phyloP scores from a whole-genome alignment of 2,329 filamentous ascomycete genomes.

The Colletotrichum sojae region DNA sequence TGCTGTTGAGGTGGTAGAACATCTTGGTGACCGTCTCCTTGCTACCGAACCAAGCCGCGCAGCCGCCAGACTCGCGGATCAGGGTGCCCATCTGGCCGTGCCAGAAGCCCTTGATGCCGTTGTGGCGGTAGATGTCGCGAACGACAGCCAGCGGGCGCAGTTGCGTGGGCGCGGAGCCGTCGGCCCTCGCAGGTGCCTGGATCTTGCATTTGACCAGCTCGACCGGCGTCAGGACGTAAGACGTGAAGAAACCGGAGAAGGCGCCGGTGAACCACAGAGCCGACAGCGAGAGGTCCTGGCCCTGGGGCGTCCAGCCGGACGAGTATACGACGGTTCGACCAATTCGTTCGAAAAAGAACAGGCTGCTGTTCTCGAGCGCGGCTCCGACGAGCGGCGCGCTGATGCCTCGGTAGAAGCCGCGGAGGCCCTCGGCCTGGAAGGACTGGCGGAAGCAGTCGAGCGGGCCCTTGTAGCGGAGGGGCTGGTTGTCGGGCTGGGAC shows the following conservation, averaged over 20 bases:
- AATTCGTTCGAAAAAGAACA: constrained; percentile 92
- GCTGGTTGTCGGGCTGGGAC: constrained; percentile 89
- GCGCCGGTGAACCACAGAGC: constrained; percentile 86
- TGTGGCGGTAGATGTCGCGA: constrained; percentile 82
- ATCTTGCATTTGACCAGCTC: constrained; percentile 99
- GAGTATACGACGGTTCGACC: constrained; percentile 76
- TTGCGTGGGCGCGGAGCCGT: constrained; percentile 60
- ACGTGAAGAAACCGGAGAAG: constrained; percentile 89
- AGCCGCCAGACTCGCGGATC: constrained; percentile 93
- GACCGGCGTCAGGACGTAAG: constrained; percentile 91
- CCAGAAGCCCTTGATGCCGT: constrained; percentile 92
- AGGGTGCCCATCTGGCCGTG: constrained; percentile 93
- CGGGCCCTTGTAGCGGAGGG: constrained; percentile 86
- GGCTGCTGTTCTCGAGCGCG: constrained; percentile 89
- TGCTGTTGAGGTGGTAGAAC: constrained; percentile 73
- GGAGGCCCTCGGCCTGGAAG: constrained; percentile 81
- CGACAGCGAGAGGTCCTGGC: constrained; percentile 78
- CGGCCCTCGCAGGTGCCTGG: constrained; percentile 76
- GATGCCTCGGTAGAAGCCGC: constrained; percentile 91
- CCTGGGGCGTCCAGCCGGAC: constrained; percentile 62
- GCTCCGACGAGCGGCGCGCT: constrained; percentile 92
- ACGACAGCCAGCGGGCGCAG: constrained; percentile 81
- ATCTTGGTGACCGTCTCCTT: constrained; percentile 85
- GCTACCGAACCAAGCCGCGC: constrained; percentile 93
- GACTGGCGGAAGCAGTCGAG: constrained; percentile 95